Evolutionary conservation across 306 rosid species (phyloP), one percentile per base, ranked within the genome.

Genomic region (Cicer cuneatum): DNA sequence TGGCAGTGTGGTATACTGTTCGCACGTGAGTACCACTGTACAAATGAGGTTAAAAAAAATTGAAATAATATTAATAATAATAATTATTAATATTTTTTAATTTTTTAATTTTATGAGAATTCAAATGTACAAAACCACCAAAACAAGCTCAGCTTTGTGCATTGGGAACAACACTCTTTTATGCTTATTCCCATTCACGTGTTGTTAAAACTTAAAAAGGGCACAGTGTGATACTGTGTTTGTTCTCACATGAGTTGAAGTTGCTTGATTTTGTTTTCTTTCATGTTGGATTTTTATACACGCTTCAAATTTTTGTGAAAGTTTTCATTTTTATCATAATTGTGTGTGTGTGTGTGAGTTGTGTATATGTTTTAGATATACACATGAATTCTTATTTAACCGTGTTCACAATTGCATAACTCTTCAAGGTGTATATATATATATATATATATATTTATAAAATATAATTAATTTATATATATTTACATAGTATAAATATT

Each of bases 111-210:
- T 7, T 21, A 21, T 29, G 6, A 48, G 13, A n/a, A 48, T 41
- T 7, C 2, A 41, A 41, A 40, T 6, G 9, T 6, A 56, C 7
- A 56, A 53, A 15, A 52, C 0, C 7, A 52, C 59, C 8, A 24
- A 56, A 59, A 33, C 39, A 85, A 76, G 8, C 56, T 66, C 68
- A 74, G 74, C 78, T 74, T 76, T 72, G 71, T 13, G 12, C 85
- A 85, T 92, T 75, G 93, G 83, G 85, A 92, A 85, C 81, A 69
- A 45, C 90, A 86, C 82, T 78, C 15, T 51, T 70, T 68, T 71
- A 76, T 79, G 83, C 70, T 65, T 73, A 71, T 77, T 71, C 82
- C 49, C 24, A 69, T 85, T 92, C 97, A 92, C 96, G 91, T 87
- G 96, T 66, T 81, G 78, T 76, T 74, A 47, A 64, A 63, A 43